Conservation (phyloP, 805 yeast species). For the Candida krabiensis region DNA sequence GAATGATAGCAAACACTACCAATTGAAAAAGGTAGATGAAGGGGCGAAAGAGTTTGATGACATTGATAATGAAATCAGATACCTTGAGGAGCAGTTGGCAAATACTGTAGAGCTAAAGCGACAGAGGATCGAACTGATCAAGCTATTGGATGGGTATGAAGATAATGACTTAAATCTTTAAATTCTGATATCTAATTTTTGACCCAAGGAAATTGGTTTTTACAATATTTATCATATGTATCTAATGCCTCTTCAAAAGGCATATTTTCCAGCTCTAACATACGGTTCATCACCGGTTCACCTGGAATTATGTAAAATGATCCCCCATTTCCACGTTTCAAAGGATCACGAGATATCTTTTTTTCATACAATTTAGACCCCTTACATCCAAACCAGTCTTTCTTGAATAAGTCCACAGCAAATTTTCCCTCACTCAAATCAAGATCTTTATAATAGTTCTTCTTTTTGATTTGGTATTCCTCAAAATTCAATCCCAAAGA, state of each 20-base stretch:
- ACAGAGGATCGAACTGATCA: constrained; percentile 59
- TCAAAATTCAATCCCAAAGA: constrained; percentile 4
- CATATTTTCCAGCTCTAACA: constrained; percentile 29
- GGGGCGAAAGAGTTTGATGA: constrained; percentile 47
- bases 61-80: constrained; percentile 74
- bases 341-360: constrained; percentile 59
- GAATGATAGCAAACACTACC: constrained; percentile 57
- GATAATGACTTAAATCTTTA: constrained; percentile 9
- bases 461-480: constrained; percentile 24
- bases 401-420: constrained; percentile 54
- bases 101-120: constrained; percentile 58
- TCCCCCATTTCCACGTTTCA: constrained; percentile 19
- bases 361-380: constrained; percentile 43
- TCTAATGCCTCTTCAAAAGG: constrained; percentile 28
- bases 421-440: constrained; percentile 45
- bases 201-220: constrained; percentile 23
- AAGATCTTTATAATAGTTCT: constrained; percentile 48
- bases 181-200: background rate
- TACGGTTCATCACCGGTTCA: constrained; percentile 14
- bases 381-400: constrained; percentile 59
- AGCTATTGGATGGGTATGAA: constrained; percentile 45
- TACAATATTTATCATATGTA: constrained; percentile 20
- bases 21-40: constrained; percentile 35
- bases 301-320: constrained; percentile 9
- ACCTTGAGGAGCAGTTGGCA: constrained; percentile 58